phyloP scores from a whole-genome alignment of 1,284 basidiomycete genomes.

The Malassezia vespertilionis region DNA sequence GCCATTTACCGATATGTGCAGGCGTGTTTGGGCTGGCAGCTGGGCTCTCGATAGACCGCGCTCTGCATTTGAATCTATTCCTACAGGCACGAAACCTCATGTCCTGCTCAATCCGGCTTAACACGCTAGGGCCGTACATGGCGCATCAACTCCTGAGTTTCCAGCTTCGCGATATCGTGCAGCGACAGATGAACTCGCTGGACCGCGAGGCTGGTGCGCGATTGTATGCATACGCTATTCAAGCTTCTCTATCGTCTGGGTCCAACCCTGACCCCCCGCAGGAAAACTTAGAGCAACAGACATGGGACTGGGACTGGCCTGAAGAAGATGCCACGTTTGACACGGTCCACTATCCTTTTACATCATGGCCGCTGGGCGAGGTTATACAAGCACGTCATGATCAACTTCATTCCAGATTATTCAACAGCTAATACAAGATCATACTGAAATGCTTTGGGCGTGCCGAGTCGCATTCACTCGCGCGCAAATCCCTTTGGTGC shows the following conservation, averaged over 20 bases:
- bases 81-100: slow-evolving; percentile 78
- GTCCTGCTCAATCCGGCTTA: slow-evolving; percentile 80
- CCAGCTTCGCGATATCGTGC: slow-evolving; percentile 50
- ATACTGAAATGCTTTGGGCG: no score
- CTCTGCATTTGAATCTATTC: slow-evolving; percentile 69
- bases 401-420: slow-evolving; percentile 85
- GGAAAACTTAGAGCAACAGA: neutral
- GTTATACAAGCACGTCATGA: slow-evolving; percentile 81
- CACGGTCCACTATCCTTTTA: slow-evolving; percentile 55
- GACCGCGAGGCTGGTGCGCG: slow-evolving; percentile 6
- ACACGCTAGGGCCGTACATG: slow-evolving; percentile 81
- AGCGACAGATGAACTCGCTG: neutral
- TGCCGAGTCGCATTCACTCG: no score
- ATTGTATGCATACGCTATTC: neutral
- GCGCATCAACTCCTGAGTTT: slow-evolving; percentile 77
- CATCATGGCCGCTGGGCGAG: slow-evolving; percentile 93
- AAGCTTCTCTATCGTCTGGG: no score
- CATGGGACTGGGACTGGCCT: slow-evolving; percentile 40
- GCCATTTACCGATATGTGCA: slow-evolving; percentile 83
- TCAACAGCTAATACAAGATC: slow-evolving; percentile 62
- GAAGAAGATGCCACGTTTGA: slow-evolving; percentile 31
- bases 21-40: slow-evolving; percentile 69
- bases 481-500: neutral
- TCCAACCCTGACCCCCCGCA: no score
- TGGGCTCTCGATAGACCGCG: slow-evolving; percentile 61